Evolutionary conservation across 768 basidiomycete genomes (phyloP).

Genomic region (Kwoniella heveanensis): DNA sequence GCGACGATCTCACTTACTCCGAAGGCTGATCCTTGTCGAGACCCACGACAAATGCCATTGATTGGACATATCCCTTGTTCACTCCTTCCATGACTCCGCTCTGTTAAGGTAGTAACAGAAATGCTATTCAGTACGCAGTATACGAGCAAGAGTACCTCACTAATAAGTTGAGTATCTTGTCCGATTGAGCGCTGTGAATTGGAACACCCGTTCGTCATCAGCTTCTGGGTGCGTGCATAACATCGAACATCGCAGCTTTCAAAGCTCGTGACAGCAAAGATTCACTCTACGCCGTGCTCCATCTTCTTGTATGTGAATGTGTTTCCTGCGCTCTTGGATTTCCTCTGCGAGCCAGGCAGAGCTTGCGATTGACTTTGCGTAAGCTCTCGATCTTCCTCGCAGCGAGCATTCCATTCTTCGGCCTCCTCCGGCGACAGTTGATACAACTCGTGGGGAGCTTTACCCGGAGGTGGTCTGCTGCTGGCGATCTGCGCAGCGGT

Average conservation of each 20-base stretch:
- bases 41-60: constrained; percentile 19
- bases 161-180: constrained; percentile 3
- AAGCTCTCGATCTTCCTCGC: not conserved
- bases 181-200: not conserved
- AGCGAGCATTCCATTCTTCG: not conserved
- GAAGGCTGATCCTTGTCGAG: constrained; percentile 24
- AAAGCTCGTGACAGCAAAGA: no score
- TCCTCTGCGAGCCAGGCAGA: not conserved
- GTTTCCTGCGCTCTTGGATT: not conserved
- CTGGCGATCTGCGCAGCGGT: not conserved
- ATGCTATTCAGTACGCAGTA: no score
- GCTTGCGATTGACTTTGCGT: not conserved
- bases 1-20: constrained; percentile 11
- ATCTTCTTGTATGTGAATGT: constrained; percentile 2
- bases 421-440: constrained; percentile 1
- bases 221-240: no score
- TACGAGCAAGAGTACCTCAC: no score
- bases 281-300: not conserved
- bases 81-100: constrained; percentile 25
- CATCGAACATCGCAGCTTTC: no score
- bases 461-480: not conserved
- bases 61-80: constrained; percentile 15
- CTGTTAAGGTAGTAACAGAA: no score
- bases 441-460: constrained; percentile 2
- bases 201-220: no score